These are phyloP conservation scores for Colletotrichum trifolii DNA, from an alignment of 2,329 filamentous ascomycete genomes.

Conservation along the genomic window DNA sequence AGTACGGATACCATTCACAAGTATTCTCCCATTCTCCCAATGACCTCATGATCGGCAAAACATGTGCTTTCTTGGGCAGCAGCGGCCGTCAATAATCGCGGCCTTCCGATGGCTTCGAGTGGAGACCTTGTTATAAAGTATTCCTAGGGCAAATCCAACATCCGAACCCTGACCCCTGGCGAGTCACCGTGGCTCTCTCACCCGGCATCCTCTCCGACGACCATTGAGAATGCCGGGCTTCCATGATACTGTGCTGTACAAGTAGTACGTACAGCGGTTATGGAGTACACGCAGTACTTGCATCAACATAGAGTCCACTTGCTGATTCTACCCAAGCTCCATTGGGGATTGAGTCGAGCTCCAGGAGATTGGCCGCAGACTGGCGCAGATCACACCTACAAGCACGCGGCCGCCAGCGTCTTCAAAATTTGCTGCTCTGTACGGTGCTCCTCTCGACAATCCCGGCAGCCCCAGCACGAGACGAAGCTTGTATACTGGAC, in stretches of 20 bases:
- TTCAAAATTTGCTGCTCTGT: too few species aligned
- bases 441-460: not conserved
- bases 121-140: slow-evolving; percentile 18
- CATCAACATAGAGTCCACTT: slow-evolving; percentile 4
- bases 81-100: slow-evolving; percentile 35
- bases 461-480: not conserved
- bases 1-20: slow-evolving; percentile 15
- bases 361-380: slow-evolving; percentile 6
- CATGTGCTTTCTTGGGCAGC: slow-evolving; percentile 22
- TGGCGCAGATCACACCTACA: not conserved
- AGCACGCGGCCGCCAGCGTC: too few species aligned
- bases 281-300: not conserved
- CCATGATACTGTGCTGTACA: not conserved
- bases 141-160: slow-evolving; percentile 30
- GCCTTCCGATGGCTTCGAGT: slow-evolving; percentile 24
- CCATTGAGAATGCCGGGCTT: slow-evolving; percentile 26
- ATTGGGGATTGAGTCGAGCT: slow-evolving; percentile 2
- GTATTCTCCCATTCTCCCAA: slow-evolving; percentile 5
- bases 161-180: slow-evolving; percentile 25
- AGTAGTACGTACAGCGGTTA: too few species aligned
- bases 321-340: slow-evolving; percentile 1
- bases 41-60: slow-evolving; percentile 37
- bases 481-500: slow-evolving; percentile 10
- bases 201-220: slow-evolving; percentile 31
- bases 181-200: slow-evolving; percentile 1